Conservation (phyloP, 2,329 filamentous ascomycete genomes). For the Aureobasidium subglaciale region DNA sequence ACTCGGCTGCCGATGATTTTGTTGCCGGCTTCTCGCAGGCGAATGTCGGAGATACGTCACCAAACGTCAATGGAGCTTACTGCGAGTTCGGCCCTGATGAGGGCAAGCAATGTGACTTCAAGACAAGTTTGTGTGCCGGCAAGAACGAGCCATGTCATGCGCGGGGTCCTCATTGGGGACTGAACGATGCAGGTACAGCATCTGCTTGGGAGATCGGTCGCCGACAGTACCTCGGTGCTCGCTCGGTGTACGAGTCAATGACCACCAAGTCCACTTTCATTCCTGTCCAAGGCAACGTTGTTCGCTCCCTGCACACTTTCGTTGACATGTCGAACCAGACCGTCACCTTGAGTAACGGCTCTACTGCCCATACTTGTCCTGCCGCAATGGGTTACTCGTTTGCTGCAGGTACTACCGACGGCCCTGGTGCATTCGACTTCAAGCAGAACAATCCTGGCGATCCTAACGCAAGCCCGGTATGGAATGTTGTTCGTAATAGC, state of each 20-base stretch:
- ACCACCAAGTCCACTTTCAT: slow-evolving; percentile 27
- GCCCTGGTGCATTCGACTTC: slow-evolving; percentile 87
- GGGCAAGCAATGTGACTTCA: slow-evolving; percentile 61
- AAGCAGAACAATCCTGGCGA: slow-evolving; percentile 73
- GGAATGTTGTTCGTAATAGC: slow-evolving; percentile 66
- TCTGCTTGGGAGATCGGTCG: slow-evolving; percentile 70
- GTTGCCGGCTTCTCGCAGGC: slow-evolving; percentile 90
- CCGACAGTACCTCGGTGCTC: slow-evolving; percentile 61
- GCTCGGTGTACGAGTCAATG: slow-evolving; percentile 51
- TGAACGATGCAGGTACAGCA: slow-evolving; percentile 57
- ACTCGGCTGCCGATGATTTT: slow-evolving; percentile 45
- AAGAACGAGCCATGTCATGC: slow-evolving; percentile 65
- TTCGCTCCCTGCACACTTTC: slow-evolving; percentile 80
- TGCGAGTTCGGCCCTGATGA: slow-evolving; percentile 70
- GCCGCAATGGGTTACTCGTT: slow-evolving; percentile 89
- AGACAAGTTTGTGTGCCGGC: slow-evolving; percentile 79
- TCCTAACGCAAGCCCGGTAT: slow-evolving; percentile 70
- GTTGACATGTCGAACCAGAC: slow-evolving; percentile 70
- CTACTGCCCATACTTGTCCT: slow-evolving; percentile 66
- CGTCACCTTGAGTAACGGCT: slow-evolving; percentile 68
- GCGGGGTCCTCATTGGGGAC: slow-evolving; percentile 61
- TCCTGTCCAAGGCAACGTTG: slow-evolving; percentile 54
- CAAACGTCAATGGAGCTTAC: slow-evolving; percentile 79
- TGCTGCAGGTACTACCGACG: slow-evolving; percentile 85
- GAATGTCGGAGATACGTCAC: slow-evolving; percentile 84